Evolutionary conservation across 805 yeast species (phyloP).

Genomic region (Saccharomycopsis sp.): DNA sequence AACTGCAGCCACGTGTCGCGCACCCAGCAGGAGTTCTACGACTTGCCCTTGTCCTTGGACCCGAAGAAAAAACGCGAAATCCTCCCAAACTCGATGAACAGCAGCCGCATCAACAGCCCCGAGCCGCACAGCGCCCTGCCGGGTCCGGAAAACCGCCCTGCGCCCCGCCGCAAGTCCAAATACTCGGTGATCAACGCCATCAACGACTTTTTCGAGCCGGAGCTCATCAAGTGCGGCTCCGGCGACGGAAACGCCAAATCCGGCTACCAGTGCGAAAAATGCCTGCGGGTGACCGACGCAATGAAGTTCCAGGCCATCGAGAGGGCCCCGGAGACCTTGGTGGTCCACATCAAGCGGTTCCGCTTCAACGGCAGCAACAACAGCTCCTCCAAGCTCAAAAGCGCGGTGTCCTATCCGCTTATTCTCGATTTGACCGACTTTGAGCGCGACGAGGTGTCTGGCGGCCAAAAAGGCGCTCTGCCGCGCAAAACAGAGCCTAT

Average conservation of each 20-base stretch:
- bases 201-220: conserved; percentile 76
- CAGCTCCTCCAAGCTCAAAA: conserved; percentile 78
- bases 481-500: conserved; percentile 34
- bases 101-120: conserved; percentile 10
- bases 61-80: conserved; percentile 38
- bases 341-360: conserved; percentile 85
- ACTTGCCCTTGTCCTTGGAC: conserved; percentile 74
- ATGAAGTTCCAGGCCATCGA: conserved; percentile 66
- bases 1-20: conserved; percentile 75
- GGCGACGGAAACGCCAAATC: conserved; percentile 43
- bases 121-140: conserved; percentile 8
- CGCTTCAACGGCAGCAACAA: conserved; percentile 69
- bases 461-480: conserved; percentile 19
- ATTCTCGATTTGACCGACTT: conserved; percentile 66
- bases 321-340: conserved; percentile 80
- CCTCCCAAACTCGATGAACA: conserved; percentile 18
- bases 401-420: conserved; percentile 75
- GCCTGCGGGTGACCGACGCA: conserved; percentile 73
- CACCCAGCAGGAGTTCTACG: conserved; percentile 92
- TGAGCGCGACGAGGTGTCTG: conserved; percentile 22
- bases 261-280: conserved; percentile 84
- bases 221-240: conserved; percentile 61
- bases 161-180: conserved; percentile 26
- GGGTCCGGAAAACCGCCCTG: background rate
- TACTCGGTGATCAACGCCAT: conserved; percentile 73